Conservation (phyloP, 768 basidiomycete species). For the Floccularia luteovirens region DNA sequence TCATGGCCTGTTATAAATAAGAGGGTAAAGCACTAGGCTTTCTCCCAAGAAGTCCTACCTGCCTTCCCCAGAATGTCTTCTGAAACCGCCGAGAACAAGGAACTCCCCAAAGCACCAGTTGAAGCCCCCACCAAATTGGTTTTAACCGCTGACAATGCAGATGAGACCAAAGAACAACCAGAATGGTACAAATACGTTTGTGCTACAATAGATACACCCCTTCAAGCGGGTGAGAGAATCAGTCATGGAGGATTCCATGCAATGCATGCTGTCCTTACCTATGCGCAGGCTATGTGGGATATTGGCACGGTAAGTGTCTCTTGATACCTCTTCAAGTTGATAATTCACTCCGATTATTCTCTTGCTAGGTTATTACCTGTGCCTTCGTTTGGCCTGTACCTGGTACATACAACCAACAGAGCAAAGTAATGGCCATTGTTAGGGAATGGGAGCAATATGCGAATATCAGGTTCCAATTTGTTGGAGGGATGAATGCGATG, state of each 20-base stretch:
- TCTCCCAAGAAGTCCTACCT: too few species aligned
- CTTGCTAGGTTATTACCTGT: conserved; percentile 4
- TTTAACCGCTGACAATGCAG: too few species aligned
- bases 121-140: too few species aligned
- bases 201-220: not conserved
- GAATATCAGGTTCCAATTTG: conserved; percentile 9
- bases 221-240: not conserved
- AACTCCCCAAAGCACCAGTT: too few species aligned
- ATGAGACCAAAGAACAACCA: not conserved
- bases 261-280: conserved; percentile 4
- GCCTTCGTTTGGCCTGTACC: conserved; percentile 1
- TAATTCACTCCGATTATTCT: not conserved
- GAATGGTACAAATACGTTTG: not conserved
- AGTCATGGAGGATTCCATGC: not conserved
- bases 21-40: too few species aligned
- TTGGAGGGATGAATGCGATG: conserved; percentile 4
- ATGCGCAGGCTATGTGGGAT: conserved; percentile 3
- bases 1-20: too few species aligned
- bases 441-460: conserved; percentile 7
- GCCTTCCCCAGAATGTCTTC: too few species aligned
- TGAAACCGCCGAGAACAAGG: too few species aligned
- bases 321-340: not conserved
- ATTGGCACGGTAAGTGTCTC: conserved; percentile 1
- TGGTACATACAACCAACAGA: conserved; percentile 5
- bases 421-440: conserved; percentile 6